phyloP scores from a whole-genome alignment of 2,329 filamentous ascomycete genomes.

The Ophiosphaerella herpotricha region DNA sequence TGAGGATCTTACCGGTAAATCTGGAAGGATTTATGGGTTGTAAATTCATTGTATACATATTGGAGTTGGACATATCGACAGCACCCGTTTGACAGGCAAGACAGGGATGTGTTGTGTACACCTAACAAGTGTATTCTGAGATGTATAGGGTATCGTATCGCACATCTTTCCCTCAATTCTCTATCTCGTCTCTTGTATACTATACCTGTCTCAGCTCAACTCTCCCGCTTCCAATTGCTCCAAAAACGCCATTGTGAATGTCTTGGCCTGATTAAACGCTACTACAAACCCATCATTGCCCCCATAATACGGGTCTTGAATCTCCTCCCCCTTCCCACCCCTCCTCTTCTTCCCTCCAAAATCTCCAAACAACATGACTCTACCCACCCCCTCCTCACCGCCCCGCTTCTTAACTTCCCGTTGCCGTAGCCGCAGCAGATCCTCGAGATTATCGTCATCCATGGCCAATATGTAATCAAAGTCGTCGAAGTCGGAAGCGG shows the following conservation, averaged over 20 bases:
- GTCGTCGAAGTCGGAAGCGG: conserved; percentile 71
- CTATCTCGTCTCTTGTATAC: neutral
- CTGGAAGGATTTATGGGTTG: no score
- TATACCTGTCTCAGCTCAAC: conserved; percentile 20
- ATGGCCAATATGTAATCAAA: conserved; percentile 97
- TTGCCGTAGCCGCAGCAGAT: conserved; percentile 65
- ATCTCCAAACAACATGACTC: conserved; percentile 83
- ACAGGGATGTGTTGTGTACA: neutral
- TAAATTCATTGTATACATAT: neutral
- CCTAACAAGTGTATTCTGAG: neutral
- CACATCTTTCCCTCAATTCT: neutral
- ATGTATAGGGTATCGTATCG: conserved; percentile 30
- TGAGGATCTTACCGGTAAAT: neutral
- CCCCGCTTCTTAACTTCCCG: conserved; percentile 53
- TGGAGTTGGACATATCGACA: neutral
- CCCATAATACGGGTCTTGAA: conserved; percentile 93
- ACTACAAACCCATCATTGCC: conserved; percentile 77
- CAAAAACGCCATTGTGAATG: conserved; percentile 79
- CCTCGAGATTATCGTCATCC: conserved; percentile 80
- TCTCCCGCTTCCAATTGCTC: conserved; percentile 57
- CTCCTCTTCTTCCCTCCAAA: conserved; percentile 62
- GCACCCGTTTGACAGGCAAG: neutral
- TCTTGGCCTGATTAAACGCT: conserved; percentile 81
- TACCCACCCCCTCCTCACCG: conserved; percentile 48
- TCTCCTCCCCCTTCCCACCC: conserved; percentile 65